phyloP scores from a whole-genome alignment of 2,329 filamentous ascomycete species.

The Arthrobotrys conoides region DNA sequence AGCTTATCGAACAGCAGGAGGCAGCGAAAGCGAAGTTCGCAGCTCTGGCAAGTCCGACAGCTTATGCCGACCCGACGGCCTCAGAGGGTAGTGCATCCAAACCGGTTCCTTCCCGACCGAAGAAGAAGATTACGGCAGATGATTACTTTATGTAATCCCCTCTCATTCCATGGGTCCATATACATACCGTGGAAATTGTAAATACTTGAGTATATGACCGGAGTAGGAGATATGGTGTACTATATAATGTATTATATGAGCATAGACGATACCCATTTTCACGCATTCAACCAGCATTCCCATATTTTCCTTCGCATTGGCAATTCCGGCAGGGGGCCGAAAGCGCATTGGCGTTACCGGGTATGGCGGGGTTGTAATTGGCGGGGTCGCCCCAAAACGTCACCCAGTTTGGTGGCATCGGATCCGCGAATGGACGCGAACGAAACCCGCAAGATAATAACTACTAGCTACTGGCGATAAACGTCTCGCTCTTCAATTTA shows the following conservation, averaged over 20 bases:
- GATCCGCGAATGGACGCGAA: slow-evolving; percentile 45
- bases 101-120: slow-evolving; percentile 18
- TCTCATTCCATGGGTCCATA: neutral
- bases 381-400: slow-evolving; percentile 44
- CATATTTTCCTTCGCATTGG: slow-evolving; percentile 10
- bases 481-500: slow-evolving; percentile 9
- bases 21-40: slow-evolving; percentile 62
- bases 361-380: slow-evolving; percentile 40
- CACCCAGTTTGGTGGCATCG: slow-evolving; percentile 1
- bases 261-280: slow-evolving; percentile 35
- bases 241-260: slow-evolving; percentile 39
- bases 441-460: slow-evolving; percentile 24
- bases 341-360: slow-evolving; percentile 32
- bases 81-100: neutral
- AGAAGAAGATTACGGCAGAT: slow-evolving; percentile 51
- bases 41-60: slow-evolving; percentile 31
- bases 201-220: neutral
- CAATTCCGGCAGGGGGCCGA: slow-evolving; percentile 28
- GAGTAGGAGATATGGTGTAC: slow-evolving; percentile 22
- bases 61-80: slow-evolving; percentile 29
- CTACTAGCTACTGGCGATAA: neutral
- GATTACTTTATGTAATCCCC: slow-evolving; percentile 50
- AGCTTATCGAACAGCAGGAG: slow-evolving; percentile 51
- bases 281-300: slow-evolving; percentile 4
- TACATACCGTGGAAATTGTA: neutral